phyloP scores from a whole-genome alignment of 345 rosid genomes.

The Salix purpurea region DNA sequence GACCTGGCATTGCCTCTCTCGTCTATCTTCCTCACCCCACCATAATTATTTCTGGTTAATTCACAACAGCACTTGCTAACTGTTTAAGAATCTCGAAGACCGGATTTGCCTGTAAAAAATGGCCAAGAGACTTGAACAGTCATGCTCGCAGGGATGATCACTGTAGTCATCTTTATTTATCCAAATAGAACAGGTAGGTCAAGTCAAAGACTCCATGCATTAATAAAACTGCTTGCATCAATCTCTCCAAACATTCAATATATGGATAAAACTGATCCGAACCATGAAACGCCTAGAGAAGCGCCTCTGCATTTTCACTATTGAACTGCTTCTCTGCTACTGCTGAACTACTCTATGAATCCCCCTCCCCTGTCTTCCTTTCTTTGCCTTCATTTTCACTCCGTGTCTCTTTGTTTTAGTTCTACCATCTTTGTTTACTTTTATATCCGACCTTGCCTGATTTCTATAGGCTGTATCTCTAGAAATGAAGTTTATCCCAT shows the following conservation, averaged over 20 bases:
- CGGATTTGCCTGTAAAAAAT: background rate
- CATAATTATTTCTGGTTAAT: too few relatives aligned
- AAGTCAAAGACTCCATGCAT: too few relatives aligned
- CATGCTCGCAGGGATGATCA: background rate
- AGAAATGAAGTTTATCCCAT: background rate
- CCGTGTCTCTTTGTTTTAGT: background rate
- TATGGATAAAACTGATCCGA: background rate
- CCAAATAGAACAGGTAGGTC: too few relatives aligned
- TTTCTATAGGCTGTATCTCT: background rate
- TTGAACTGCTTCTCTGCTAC: background rate
- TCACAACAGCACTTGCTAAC: too few relatives aligned
- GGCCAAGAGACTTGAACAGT: background rate
- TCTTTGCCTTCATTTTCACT: background rate
- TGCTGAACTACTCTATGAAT: background rate
- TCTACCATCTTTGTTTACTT: background rate
- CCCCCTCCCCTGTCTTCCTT: background rate
- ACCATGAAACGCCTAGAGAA: background rate
- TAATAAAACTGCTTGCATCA: background rate
- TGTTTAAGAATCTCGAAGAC: background rate
- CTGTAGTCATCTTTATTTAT: too few relatives aligned
- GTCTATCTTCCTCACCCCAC: too few relatives aligned
- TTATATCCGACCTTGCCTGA: background rate
- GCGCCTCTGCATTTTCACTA: slow-evolving; percentile 2
- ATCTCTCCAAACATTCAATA: background rate
- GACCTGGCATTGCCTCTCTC: too few relatives aligned